phyloP scores from a whole-genome alignment of 2,329 filamentous ascomycete species.

The Ophiostoma populinum region DNA sequence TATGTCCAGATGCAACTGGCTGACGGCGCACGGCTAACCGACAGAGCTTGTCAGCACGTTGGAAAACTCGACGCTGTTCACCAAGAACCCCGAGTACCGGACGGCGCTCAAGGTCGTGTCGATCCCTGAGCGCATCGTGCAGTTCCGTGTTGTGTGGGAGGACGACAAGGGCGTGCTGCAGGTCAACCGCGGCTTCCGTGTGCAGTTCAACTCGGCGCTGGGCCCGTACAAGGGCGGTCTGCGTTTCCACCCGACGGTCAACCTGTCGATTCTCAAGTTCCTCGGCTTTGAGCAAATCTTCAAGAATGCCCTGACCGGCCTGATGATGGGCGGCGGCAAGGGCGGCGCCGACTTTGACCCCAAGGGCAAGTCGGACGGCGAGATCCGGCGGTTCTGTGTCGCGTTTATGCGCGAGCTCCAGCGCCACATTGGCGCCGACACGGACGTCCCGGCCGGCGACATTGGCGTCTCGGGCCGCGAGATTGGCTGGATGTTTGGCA shows the following conservation, averaged over 20 bases:
- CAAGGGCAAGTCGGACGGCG: conserved; percentile 93
- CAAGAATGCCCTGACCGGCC: conserved; percentile 95
- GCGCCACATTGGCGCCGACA: conserved; percentile 92
- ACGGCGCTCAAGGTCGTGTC: conserved; percentile 76
- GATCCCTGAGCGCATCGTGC: conserved; percentile 86
- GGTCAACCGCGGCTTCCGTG: conserved; percentile 88
- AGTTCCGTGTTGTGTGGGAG: conserved; percentile 96
- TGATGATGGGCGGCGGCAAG: conserved; percentile 94
- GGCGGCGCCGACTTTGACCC: conserved; percentile 97
- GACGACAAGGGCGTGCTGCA: conserved; percentile 78
- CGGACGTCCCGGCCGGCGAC: conserved; percentile 90
- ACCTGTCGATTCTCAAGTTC: conserved; percentile 76
- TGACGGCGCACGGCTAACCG: too few species aligned
- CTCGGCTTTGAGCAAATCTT: conserved; percentile 98
- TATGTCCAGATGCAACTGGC: conserved; percentile 30
- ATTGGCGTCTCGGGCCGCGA: conserved; percentile 87
- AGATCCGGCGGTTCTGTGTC: conserved; percentile 94
- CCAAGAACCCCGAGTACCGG: conserved; percentile 87
- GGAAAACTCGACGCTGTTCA: conserved; percentile 82
- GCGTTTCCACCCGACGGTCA: conserved; percentile 82
- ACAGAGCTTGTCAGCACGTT: conserved; percentile 87
- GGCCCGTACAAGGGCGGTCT: conserved; percentile 97
- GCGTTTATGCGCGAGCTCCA: conserved; percentile 91
- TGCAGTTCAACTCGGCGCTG: conserved; percentile 96
- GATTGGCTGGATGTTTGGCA: conserved; percentile 87